Evolutionary conservation across 2,329 filamentous ascomycete genomes (phyloP).

Genomic region (Diaporthe eres): DNA sequence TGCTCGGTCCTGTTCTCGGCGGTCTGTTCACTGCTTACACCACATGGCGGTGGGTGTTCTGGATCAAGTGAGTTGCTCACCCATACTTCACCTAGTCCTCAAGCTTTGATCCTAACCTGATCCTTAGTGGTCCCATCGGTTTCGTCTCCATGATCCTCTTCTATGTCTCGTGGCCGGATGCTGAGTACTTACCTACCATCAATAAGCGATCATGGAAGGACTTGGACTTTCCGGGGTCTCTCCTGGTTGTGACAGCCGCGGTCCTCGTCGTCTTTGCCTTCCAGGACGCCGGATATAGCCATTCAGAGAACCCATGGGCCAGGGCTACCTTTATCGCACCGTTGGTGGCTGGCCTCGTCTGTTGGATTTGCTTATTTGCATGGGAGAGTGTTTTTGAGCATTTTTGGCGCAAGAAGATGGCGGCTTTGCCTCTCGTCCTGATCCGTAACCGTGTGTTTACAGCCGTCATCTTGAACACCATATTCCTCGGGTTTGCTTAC

Average conservation of each 20-base stretch:
- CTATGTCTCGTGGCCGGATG: slow-evolving; percentile 64
- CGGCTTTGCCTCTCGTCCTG: slow-evolving; percentile 64
- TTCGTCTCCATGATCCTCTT: slow-evolving; percentile 62
- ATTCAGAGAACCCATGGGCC: slow-evolving; percentile 56
- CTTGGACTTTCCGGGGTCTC: slow-evolving; percentile 67
- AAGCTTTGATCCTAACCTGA: slow-evolving; percentile 38
- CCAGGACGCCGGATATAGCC: slow-evolving; percentile 60
- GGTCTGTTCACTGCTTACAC: slow-evolving; percentile 64
- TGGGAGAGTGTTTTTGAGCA: slow-evolving; percentile 56
- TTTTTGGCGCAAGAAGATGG: slow-evolving; percentile 50
- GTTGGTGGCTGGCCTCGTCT: slow-evolving; percentile 54
- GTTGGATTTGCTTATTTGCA: slow-evolving; percentile 54
- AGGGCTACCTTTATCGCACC: slow-evolving; percentile 58
- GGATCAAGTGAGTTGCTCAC: slow-evolving; percentile 65
- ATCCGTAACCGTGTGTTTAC: slow-evolving; percentile 63
- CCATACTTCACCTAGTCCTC: background rate
- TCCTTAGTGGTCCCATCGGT: slow-evolving; percentile 65
- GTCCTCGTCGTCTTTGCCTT: slow-evolving; percentile 71
- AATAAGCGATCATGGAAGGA: slow-evolving; percentile 61
- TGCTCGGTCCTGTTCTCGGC: slow-evolving; percentile 66
- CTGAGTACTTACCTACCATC: slow-evolving; percentile 54
- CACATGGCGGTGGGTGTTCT: slow-evolving; percentile 70
- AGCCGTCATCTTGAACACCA: slow-evolving; percentile 58
- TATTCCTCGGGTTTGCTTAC: slow-evolving; percentile 66
- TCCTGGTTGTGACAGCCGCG: slow-evolving; percentile 67